A percentile compares a stretch with the other conserved stretches of the same genome.
These are phyloP conservation scores for Hemileia vastatrix DNA, from an alignment of 1,284 basidiomycete genomes.

Conservation along the genomic window DNA sequence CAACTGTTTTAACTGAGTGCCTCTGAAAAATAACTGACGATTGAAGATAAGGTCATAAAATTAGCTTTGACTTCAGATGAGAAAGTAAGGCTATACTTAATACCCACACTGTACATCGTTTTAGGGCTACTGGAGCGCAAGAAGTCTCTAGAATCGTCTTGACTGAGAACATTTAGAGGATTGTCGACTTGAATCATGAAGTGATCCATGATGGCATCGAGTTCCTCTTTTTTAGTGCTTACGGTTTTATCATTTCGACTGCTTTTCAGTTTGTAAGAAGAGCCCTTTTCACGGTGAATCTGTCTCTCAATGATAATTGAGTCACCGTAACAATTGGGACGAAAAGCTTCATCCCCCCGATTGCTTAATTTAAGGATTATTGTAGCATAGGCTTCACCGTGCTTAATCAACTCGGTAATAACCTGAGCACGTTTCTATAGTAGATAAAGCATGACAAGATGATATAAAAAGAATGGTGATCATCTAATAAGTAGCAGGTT, in stretches of 20 bases:
- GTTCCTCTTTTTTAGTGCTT: slow-evolving; percentile 71
- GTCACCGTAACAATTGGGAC: slow-evolving; percentile 68
- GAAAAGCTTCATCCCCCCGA: slow-evolving; percentile 76
- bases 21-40: slow-evolving; percentile 80
- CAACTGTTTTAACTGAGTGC: slow-evolving; percentile 82
- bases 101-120: slow-evolving; percentile 77
- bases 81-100: too few species aligned
- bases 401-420: slow-evolving; percentile 77
- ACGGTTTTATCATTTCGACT: slow-evolving; percentile 56
- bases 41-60: not conserved
- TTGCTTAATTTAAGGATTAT: slow-evolving; percentile 77
- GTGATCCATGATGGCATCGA: slow-evolving; percentile 77
- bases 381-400: slow-evolving; percentile 62
- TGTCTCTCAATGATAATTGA: slow-evolving; percentile 73
- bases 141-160: slow-evolving; percentile 63
- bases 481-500: not conserved
- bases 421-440: slow-evolving; percentile 57
- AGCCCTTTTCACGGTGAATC: slow-evolving; percentile 62
- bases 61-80: not conserved
- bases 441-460: not conserved
- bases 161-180: slow-evolving; percentile 68
- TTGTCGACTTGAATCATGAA: slow-evolving; percentile 92
- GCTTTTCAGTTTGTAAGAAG: slow-evolving; percentile 67
- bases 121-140: slow-evolving; percentile 67
- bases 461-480: not conserved